These are phyloP conservation scores for Scalesia atractyloides DNA, from an alignment of 129 eudicot species.

Conservation along the genomic window DNA sequence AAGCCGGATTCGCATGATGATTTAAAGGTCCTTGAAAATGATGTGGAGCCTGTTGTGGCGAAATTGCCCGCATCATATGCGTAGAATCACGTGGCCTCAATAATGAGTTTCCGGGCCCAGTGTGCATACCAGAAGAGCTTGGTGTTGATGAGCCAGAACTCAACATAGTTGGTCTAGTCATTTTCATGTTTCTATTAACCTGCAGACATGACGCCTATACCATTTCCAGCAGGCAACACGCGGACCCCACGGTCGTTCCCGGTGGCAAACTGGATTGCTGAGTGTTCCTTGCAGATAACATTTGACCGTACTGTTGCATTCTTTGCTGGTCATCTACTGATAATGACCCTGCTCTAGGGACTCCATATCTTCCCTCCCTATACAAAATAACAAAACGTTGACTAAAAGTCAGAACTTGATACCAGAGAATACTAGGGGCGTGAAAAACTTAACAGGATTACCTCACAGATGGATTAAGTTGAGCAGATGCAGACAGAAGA, in stretches of 20 bases:
- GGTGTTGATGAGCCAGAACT: slow-evolving; percentile 17
- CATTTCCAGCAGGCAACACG: slow-evolving; percentile 53
- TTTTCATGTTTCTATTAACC: slow-evolving; percentile 49
- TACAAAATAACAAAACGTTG: not conserved
- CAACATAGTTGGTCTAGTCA: slow-evolving; percentile 59
- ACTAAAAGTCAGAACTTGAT: slow-evolving; percentile 1
- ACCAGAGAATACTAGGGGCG: not conserved
- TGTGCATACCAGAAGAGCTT: slow-evolving; percentile 45
- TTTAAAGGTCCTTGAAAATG: slow-evolving; percentile 55
- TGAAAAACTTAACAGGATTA: slow-evolving; percentile 24
- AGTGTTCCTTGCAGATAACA: slow-evolving; percentile 55
- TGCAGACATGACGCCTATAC: slow-evolving; percentile 46
- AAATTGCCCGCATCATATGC: slow-evolving; percentile 61
- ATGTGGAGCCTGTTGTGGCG: slow-evolving; percentile 69
- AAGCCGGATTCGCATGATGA: slow-evolving; percentile 54
- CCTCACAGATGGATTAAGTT: slow-evolving; percentile 59
- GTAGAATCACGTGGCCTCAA: slow-evolving; percentile 58
- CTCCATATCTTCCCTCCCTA: slow-evolving; percentile 65
- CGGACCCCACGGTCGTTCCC: slow-evolving; percentile 64
- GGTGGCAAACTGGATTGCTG: slow-evolving; percentile 31
- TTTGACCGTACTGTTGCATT: slow-evolving; percentile 58
- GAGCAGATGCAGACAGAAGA: slow-evolving; percentile 45
- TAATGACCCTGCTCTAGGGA: slow-evolving; percentile 57
- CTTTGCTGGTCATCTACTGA: slow-evolving; percentile 76
- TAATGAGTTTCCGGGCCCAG: slow-evolving; percentile 61